A percentile compares a stretch with the other conserved stretches of the same genome.
phyloP scores from a whole-genome alignment of 2,329 filamentous ascomycete species.

The Clonostachys chloroleuca region DNA sequence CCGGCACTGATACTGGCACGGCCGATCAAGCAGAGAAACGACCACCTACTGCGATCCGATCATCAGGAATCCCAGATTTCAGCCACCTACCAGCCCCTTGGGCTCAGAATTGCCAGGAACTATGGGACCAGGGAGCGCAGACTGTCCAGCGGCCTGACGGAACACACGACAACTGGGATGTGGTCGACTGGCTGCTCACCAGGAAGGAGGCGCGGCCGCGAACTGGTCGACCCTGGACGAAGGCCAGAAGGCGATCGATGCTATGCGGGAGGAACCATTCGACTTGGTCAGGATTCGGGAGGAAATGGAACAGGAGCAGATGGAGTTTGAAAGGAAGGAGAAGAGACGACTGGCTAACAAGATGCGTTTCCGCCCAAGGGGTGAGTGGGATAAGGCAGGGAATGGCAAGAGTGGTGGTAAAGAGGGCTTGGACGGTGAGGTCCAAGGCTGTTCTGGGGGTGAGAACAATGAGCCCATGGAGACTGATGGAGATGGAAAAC shows the following conservation, averaged over 20 bases:
- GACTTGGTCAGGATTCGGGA: conserved; percentile 7
- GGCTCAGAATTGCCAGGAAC: background rate
- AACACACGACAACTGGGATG: conserved; percentile 8
- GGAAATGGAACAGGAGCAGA: conserved; percentile 4
- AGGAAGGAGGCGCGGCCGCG: conserved; percentile 8
- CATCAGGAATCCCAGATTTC: background rate
- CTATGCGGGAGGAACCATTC: conserved; percentile 10
- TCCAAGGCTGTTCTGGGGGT: too few relatives aligned
- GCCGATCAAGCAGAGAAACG: too few relatives aligned
- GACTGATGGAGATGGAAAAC: too few relatives aligned
- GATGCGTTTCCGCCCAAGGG: conserved; percentile 11
- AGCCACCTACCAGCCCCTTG: background rate
- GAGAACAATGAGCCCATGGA: too few relatives aligned
- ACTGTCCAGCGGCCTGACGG: conserved; percentile 8
- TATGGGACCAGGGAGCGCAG: conserved; percentile 11
- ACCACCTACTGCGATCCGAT: too few relatives aligned
- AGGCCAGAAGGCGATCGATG: conserved; percentile 6
- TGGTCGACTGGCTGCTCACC: conserved; percentile 11
- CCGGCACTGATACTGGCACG: too few relatives aligned
- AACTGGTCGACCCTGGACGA: conserved; percentile 11
- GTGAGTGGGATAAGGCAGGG: conserved; percentile 15
- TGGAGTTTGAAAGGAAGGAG: conserved; percentile 8
- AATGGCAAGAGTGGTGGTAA: conserved; percentile 7
- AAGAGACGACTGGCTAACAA: conserved; percentile 12
- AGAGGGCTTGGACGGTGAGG: too few relatives aligned